Base-by-base conservation (phyloP, 345 rosid species). In the Durio zibethinus region DNA sequence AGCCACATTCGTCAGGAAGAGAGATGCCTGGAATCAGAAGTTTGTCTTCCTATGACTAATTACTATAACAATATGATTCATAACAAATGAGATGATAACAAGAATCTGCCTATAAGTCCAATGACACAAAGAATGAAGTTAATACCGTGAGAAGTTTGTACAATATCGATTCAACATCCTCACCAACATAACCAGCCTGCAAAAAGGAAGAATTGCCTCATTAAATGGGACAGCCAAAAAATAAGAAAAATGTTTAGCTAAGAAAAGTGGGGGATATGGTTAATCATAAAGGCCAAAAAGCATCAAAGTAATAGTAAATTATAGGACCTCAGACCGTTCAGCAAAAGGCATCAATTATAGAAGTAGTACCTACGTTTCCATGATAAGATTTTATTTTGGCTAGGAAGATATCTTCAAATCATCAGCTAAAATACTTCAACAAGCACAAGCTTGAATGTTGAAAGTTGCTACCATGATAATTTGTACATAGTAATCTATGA, bases 171-270 rank as follows among this genome's bases (percentile, higher is more conserved):
- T 95, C 99, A 70, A 95, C 98, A 89, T 95, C 98, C 57, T 95
- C 99, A 68, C 99, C 97, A 75, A 93, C 99, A 80, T 95, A 93
- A 76, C 99, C 98, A 72, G 99, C 99, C 98, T 93, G 88, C 75
- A 81, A 81, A 80, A 80, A 64, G 25, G 54, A 36, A 79, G 15
- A 29, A 72, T 23, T 79, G 43, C 73, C 61, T 4, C 52, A 12
- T 67, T 80, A n/a, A 81, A 76, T 45, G n/a, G 36, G 36, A 66
- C 36, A 57, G 47, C 16, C 36, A 29, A 12, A 50, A 50, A 57
- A 9, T 20, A 52, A 18, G 52, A 67, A 67, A 56, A 42, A 62
- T 10, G 25, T 62, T 63, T 27, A 64, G 10, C 70, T 45, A 45
- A 33, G 7, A 81, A 56, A 73, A 45, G 40, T 11, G 10, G 35